Conservation (phyloP, 257 asterid genomes). For the Schizonepeta tenuifolia region DNA sequence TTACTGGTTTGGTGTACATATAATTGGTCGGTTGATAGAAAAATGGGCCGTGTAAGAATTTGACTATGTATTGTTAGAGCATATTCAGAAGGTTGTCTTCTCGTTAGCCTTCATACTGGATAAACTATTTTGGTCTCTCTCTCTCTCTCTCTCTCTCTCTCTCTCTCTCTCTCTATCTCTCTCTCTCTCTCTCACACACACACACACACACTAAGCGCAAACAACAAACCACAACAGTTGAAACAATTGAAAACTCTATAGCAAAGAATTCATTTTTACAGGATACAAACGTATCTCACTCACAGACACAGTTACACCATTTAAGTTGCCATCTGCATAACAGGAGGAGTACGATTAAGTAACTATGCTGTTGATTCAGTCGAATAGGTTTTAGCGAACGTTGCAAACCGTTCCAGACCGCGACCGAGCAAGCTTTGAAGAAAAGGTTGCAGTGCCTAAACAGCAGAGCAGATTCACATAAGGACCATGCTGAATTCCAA, state of each 20-base stretch:
- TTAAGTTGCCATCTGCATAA: conserved; percentile 11
- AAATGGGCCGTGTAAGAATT: conserved; percentile 22
- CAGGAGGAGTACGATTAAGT: background rate
- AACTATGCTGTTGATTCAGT: conserved; percentile 50
- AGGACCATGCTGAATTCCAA: background rate
- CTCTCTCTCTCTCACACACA: too few relatives aligned
- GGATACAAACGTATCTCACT: conserved; percentile 4
- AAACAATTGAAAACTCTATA: conserved; percentile 2
- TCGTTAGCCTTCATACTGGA: conserved; percentile 14
- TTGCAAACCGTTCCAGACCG: conserved; percentile 69
- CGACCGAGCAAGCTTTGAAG: conserved; percentile 68
- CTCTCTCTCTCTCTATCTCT: too few relatives aligned
- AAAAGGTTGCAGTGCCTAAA: conserved; percentile 83
- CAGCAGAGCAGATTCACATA: conserved; percentile 12
- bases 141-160: too few relatives aligned
- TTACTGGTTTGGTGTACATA: conserved; percentile 41
- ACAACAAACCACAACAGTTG: too few relatives aligned
- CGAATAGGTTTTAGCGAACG: conserved; percentile 55
- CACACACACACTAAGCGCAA: too few relatives aligned
- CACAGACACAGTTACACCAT: conserved; percentile 32
- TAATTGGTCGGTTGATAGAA: conserved; percentile 45
- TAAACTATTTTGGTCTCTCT: background rate
- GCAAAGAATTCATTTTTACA: conserved; percentile 34
- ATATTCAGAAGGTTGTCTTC: background rate
- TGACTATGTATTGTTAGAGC: conserved; percentile 16